A percentile compares a stretch with the other conserved stretches of the same genome.
Conservation (phyloP, 371 early-diverging fungal species). For the Actinomortierella wolfii region DNA sequence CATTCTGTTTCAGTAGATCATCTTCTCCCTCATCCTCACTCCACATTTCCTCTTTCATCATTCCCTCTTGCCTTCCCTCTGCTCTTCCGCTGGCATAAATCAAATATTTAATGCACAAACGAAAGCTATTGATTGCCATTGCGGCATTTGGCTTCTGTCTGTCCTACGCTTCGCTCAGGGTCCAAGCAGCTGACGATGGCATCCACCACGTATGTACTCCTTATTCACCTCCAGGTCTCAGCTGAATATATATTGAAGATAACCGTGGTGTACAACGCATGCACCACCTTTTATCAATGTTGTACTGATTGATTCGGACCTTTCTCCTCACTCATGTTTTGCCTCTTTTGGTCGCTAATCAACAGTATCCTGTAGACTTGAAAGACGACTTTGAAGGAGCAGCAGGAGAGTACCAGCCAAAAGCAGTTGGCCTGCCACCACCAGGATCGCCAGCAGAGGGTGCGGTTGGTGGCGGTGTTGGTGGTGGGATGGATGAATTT, state of each 20-base stretch:
- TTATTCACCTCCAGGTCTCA: too few relatives aligned
- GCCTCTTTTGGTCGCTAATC: not conserved
- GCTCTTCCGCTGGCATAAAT: not conserved
- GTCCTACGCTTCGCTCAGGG: too few relatives aligned
- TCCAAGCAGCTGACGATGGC: too few relatives aligned
- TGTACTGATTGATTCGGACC: not conserved
- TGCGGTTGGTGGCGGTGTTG: too few relatives aligned
- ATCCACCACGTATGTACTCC: too few relatives aligned
- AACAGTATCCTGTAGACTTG: constrained; percentile 15
- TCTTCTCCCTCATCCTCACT: not conserved
- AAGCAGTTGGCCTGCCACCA: not conserved
- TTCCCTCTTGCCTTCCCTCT: not conserved
- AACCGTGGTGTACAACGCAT: too few relatives aligned
- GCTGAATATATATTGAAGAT: too few relatives aligned
- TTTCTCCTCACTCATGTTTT: not conserved
- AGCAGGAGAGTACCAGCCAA: constrained; percentile 11
- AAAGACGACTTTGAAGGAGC: constrained; percentile 21
- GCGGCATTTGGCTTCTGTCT: too few relatives aligned
- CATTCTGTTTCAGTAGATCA: not conserved
- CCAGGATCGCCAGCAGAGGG: constrained; percentile 1
- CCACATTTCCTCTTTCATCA: not conserved
- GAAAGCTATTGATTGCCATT: too few relatives aligned
- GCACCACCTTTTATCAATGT: not conserved
- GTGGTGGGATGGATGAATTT: constrained; percentile 22
- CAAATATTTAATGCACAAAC: too few relatives aligned